phyloP scores from a whole-genome alignment of 768 basidiomycete genomes.

The Mycena indigotica region DNA sequence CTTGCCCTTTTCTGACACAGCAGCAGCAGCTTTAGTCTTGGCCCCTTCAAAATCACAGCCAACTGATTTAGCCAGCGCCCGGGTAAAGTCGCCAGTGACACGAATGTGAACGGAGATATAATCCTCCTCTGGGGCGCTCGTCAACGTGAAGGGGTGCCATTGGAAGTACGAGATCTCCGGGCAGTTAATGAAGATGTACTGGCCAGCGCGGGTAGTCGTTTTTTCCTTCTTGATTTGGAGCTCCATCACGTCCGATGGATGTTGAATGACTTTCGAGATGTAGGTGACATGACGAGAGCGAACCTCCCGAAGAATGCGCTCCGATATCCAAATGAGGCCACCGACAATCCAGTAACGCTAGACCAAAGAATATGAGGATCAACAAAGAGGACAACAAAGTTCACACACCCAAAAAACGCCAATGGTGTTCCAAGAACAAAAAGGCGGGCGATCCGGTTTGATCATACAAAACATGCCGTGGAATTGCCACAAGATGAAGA shows the following conservation, averaged over 20 bases:
- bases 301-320: conserved; percentile 91
- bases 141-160: conserved; percentile 97
- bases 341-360: conserved; percentile 90
- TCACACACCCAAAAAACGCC: conserved; percentile 92
- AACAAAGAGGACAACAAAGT: conserved; percentile 5
- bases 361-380: conserved; percentile 3
- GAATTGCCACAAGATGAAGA: conserved; percentile 93
- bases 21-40: conserved; percentile 10
- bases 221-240: conserved; percentile 98
- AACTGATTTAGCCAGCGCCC: conserved; percentile 74
- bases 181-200: conserved; percentile 91
- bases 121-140: conserved; percentile 92
- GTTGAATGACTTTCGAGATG: conserved; percentile 93
- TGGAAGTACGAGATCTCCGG: conserved; percentile 94
- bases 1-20: conserved; percentile 48
- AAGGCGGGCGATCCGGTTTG: conserved; percentile 85
- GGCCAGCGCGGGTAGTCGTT: conserved; percentile 78
- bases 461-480: conserved; percentile 99
- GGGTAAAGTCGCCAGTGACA: conserved; percentile 88
- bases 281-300: conserved; percentile 89
- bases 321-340: conserved; percentile 80
- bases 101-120: conserved; percentile 94
- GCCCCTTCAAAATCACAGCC: conserved; percentile 77
- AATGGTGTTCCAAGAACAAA: conserved; percentile 80
- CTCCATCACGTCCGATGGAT: conserved; percentile 93